These are phyloP conservation scores for Fusarium sp. DNA, from an alignment of 2,329 filamentous ascomycete species.

Conservation along the genomic window DNA sequence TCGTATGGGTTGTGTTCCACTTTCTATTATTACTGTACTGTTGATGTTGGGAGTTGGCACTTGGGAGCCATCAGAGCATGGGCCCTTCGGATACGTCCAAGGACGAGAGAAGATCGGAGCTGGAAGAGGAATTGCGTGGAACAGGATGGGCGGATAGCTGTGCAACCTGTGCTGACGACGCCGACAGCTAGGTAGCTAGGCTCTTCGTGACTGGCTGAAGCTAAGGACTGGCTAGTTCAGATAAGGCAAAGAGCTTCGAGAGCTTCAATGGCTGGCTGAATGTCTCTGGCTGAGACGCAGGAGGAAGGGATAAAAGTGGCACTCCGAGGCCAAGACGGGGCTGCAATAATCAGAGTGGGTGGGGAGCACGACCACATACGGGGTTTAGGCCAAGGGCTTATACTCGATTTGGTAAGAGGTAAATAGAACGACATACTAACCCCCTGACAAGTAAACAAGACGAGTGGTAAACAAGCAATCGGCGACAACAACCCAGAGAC, in stretches of 20 bases:
- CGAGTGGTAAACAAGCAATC: slow-evolving; percentile 34
- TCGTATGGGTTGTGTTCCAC: slow-evolving; percentile 21
- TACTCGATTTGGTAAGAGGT: slow-evolving; percentile 29
- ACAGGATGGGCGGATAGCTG: slow-evolving; percentile 24
- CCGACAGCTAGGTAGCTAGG: slow-evolving; percentile 24
- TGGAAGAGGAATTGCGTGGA: slow-evolving; percentile 31
- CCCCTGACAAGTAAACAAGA: slow-evolving; percentile 39
- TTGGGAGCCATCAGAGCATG: slow-evolving; percentile 28
- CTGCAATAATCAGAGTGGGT: slow-evolving; percentile 8
- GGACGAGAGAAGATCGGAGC: slow-evolving; percentile 30
- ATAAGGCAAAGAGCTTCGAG: slow-evolving; percentile 34
- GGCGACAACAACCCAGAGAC: slow-evolving; percentile 7
- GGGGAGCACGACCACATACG: slow-evolving; percentile 21
- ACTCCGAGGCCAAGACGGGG: slow-evolving; percentile 13
- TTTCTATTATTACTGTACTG: slow-evolving; percentile 22
- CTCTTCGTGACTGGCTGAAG: slow-evolving; percentile 33
- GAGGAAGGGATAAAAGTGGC: slow-evolving; percentile 34
- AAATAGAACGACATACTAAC: slow-evolving; percentile 33
- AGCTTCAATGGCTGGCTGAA: slow-evolving; percentile 30
- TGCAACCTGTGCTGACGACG: slow-evolving; percentile 15
- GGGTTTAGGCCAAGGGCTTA: slow-evolving; percentile 20
- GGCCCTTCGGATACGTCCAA: slow-evolving; percentile 32
- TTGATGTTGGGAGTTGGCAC: slow-evolving; percentile 1
- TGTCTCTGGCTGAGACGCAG: slow-evolving; percentile 39
- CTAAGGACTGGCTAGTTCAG: slow-evolving; percentile 25